Evolutionary conservation across 148 eudicot genomes (phyloP).

Genomic region (Diospyros kaki): DNA sequence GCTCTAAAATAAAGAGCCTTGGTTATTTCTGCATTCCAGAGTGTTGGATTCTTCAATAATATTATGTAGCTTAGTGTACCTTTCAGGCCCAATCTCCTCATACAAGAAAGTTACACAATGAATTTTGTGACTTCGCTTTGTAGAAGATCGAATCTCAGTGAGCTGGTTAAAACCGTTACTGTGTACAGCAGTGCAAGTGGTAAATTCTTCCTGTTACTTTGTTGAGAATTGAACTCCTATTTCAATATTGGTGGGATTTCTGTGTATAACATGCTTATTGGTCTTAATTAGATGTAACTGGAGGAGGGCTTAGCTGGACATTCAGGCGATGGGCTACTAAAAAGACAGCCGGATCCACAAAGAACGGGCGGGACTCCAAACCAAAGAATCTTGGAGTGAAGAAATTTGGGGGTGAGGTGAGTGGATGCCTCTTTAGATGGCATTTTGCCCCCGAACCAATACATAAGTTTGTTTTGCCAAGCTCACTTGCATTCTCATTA

Average conservation of each 20-base stretch:
- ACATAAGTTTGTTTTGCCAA: too few relatives aligned
- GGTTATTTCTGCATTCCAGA: background rate
- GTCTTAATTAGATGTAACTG: slow-evolving; percentile 39
- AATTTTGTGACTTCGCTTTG: slow-evolving; percentile 44
- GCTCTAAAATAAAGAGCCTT: background rate
- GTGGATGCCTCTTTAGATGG: slow-evolving; percentile 2
- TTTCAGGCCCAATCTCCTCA: slow-evolving; percentile 10
- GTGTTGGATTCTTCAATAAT: background rate
- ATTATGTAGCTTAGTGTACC: background rate
- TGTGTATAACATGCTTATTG: background rate
- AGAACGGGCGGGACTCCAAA: slow-evolving; percentile 76
- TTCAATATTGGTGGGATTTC: background rate
- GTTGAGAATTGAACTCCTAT: background rate
- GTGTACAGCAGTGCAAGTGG: slow-evolving; percentile 42
- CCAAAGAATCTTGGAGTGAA: slow-evolving; percentile 80
- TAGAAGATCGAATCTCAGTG: slow-evolving; percentile 41
- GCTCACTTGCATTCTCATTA: background rate
- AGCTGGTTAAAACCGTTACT: slow-evolving; percentile 41
- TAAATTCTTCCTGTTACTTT: slow-evolving; percentile 13
- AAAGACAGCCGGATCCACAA: slow-evolving; percentile 75
- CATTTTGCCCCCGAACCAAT: background rate
- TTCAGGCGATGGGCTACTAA: slow-evolving; percentile 85
- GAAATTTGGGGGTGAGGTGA: slow-evolving; percentile 82
- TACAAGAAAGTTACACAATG: slow-evolving; percentile 20
- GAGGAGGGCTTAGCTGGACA: slow-evolving; percentile 50